A percentile compares a stretch with the other conserved stretches of the same genome.
Conservation (phyloP, 768 basidiomycete genomes). For the Roridomyces roridus region DNA sequence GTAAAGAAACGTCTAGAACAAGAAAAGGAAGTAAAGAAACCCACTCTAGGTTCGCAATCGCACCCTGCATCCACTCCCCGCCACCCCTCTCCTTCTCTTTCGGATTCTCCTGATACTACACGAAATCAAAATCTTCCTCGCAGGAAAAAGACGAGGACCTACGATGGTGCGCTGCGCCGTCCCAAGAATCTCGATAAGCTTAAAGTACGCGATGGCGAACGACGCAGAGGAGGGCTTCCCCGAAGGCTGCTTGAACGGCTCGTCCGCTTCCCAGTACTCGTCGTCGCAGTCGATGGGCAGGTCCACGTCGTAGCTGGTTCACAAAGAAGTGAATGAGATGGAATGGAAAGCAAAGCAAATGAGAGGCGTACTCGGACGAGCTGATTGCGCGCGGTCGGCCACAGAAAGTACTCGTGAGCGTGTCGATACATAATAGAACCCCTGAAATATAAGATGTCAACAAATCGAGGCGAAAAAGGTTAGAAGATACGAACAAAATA, state of each 20-base stretch:
- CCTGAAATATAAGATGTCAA: slow-evolving; percentile 8
- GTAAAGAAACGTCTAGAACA: neutral
- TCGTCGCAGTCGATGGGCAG: slow-evolving; percentile 64
- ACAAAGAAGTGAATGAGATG: too few relatives aligned
- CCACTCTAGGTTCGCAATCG: slow-evolving; percentile 57
- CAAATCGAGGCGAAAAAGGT: too few relatives aligned
- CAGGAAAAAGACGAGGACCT: slow-evolving; percentile 32
- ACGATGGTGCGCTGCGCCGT: slow-evolving; percentile 68
- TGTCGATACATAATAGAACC: slow-evolving; percentile 29
- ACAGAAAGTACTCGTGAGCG: slow-evolving; percentile 41
- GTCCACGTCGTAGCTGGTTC: slow-evolving; percentile 63
- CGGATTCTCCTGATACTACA: slow-evolving; percentile 61
- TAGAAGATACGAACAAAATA: slow-evolving; percentile 43
- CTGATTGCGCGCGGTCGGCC: slow-evolving; percentile 55
- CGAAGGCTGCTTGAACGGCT: slow-evolving; percentile 67
- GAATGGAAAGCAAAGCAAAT: neutral
- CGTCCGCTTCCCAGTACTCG: slow-evolving; percentile 52
- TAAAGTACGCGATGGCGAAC: slow-evolving; percentile 56
- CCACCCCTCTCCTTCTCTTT: slow-evolving; percentile 25
- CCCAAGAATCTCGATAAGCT: slow-evolving; percentile 64
- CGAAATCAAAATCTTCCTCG: too few relatives aligned
- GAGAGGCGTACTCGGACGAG: too few relatives aligned
- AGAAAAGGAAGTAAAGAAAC: too few relatives aligned
- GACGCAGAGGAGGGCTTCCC: slow-evolving; percentile 59
- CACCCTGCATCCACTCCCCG: slow-evolving; percentile 53